A percentile compares a stretch with the other conserved stretches of the same genome.
Conservation (phyloP, 108 stramenopile species). For the Bacterosira constricta region DNA sequence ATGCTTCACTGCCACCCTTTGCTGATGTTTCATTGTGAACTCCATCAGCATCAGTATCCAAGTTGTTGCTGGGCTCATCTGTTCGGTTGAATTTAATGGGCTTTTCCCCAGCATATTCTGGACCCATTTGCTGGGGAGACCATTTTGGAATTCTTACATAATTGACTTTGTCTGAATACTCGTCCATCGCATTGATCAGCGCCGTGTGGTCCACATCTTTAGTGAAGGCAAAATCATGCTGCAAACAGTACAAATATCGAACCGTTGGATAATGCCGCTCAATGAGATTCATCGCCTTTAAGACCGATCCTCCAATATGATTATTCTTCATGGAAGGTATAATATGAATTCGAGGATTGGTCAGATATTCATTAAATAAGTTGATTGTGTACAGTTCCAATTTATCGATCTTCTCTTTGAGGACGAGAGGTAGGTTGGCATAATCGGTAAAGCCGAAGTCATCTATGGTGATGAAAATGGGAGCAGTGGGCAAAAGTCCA, state of each 20-base stretch:
- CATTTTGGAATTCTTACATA: constrained; percentile 7
- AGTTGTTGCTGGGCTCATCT: too few relatives aligned
- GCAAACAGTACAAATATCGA: constrained; percentile 24
- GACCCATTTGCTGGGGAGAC: neutral
- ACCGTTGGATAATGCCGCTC: constrained; percentile 6
- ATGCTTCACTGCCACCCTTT: too few relatives aligned
- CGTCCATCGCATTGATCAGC: constrained; percentile 16
- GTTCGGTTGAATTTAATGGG: neutral
- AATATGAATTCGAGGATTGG: constrained; percentile 8
- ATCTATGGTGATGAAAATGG: too few relatives aligned
- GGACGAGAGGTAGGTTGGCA: too few relatives aligned
- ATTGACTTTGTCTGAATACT: constrained; percentile 14
- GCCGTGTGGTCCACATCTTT: constrained; percentile 19
- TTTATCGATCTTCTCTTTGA: too few relatives aligned
- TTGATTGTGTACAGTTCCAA: too few relatives aligned
- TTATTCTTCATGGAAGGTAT: constrained; percentile 16
- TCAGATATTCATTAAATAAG: constrained; percentile 5
- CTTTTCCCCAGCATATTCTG: constrained; percentile 8
- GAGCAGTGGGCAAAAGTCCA: too few relatives aligned
- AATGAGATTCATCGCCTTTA: constrained; percentile 27
- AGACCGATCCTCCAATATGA: constrained; percentile 33
- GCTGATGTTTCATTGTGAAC: too few relatives aligned
- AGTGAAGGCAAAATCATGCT: constrained; percentile 36
- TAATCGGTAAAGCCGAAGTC: too few relatives aligned
- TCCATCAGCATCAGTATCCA: too few relatives aligned